phyloP scores from a whole-genome alignment of 2,329 filamentous ascomycete species.

The Dryadomyces sulphureus region DNA sequence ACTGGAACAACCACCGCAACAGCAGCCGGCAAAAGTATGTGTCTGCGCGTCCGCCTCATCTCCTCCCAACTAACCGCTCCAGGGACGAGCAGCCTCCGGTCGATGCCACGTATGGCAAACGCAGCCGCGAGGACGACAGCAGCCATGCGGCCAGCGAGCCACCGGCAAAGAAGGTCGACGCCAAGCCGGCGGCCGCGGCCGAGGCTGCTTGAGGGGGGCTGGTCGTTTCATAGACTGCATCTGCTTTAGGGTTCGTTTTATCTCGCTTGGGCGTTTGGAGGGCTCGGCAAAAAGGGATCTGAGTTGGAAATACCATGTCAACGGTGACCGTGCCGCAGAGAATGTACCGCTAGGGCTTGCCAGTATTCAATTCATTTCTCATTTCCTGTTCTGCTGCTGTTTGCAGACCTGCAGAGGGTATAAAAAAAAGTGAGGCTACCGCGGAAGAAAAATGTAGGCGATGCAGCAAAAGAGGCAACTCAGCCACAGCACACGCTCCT shows the following conservation, averaged over 20 bases:
- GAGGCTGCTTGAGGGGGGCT: not conserved
- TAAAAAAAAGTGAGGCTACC: too few species aligned
- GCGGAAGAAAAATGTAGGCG: not conserved
- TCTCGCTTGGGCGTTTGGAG: not conserved
- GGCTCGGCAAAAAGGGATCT: not conserved
- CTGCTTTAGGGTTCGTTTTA: not conserved
- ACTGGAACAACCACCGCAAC: constrained; percentile 18
- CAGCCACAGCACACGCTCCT: not conserved
- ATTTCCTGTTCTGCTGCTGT: not conserved
- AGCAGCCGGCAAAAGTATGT: not conserved
- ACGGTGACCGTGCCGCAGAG: not conserved
- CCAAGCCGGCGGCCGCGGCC: constrained; percentile 22
- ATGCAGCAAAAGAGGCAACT: not conserved
- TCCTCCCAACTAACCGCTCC: not conserved
- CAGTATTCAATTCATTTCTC: not conserved
- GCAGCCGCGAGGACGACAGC: constrained; percentile 33
- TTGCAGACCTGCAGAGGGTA: not conserved
- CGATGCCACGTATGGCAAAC: constrained; percentile 32
- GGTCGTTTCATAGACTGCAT: not conserved
- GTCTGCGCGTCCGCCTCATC: not conserved
- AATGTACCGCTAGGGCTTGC: not conserved
- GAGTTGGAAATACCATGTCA: not conserved
- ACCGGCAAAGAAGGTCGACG: constrained; percentile 48
- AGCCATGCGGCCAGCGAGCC: constrained; percentile 22
- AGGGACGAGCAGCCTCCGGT: constrained; percentile 24